phyloP scores from a whole-genome alignment of 2,329 filamentous ascomycete species.

The Scedosporium apiospermum region DNA sequence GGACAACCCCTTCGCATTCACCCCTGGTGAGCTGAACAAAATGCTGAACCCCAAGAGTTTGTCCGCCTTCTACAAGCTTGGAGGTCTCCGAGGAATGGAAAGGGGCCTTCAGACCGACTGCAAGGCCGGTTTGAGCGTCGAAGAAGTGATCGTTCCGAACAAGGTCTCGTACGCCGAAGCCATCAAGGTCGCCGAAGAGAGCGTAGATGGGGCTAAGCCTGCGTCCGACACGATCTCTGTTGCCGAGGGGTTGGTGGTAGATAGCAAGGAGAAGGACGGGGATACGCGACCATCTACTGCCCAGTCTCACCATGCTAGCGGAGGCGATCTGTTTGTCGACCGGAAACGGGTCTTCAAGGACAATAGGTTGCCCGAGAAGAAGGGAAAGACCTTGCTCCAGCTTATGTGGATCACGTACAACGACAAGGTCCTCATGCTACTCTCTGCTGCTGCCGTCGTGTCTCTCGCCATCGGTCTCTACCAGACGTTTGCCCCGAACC shows the following conservation, averaged over 20 bases:
- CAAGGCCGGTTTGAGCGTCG: conserved; percentile 62
- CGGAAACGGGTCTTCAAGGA: conserved; percentile 62
- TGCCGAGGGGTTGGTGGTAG: conserved; percentile 12
- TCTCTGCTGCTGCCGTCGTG: conserved; percentile 61
- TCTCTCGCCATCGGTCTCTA: conserved; percentile 69
- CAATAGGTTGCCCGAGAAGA: conserved; percentile 64
- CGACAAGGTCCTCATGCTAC: conserved; percentile 68
- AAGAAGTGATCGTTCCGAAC: conserved; percentile 60
- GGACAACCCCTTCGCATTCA: conserved; percentile 78
- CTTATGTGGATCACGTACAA: conserved; percentile 79
- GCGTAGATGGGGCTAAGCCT: conserved; percentile 9
- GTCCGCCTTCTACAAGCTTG: conserved; percentile 69
- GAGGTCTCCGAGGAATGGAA: conserved; percentile 69
- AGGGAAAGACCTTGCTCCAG: conserved; percentile 62
- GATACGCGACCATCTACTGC: conserved; percentile 7
- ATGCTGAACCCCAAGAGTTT: conserved; percentile 85
- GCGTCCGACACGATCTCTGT: conserved; percentile 4
- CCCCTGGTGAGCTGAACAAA: conserved; percentile 75
- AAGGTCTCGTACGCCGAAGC: conserved; percentile 64
- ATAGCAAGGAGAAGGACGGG: conserved; percentile 7
- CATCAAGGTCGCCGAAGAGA: conserved; percentile 27
- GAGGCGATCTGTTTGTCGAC: conserved; percentile 40
- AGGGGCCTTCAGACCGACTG: conserved; percentile 68
- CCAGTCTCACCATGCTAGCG: background rate
- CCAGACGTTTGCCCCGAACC: conserved; percentile 54